A percentile compares a stretch with the other conserved stretches of the same genome.
phyloP scores from a whole-genome alignment of 345 rosid species.

The Eucalyptus lansdowneana region DNA sequence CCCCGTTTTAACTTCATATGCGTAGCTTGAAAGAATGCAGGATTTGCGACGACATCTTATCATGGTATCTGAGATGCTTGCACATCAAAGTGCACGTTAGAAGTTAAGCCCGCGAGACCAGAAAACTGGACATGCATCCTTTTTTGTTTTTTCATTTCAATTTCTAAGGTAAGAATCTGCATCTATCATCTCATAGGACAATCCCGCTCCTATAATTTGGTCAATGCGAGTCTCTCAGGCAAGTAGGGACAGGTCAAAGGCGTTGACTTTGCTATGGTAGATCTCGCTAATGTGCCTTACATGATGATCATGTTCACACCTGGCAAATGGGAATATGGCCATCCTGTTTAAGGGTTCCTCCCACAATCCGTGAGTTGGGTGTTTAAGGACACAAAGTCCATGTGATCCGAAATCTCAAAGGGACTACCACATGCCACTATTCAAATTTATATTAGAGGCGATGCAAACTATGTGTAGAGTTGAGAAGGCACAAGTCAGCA shows the following conservation, averaged over 20 bases:
- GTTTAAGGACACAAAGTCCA: background rate
- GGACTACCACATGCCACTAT: background rate
- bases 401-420: background rate
- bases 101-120: conserved; percentile 75
- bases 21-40: conserved; percentile 83
- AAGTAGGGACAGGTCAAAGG: background rate
- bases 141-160: conserved; percentile 13
- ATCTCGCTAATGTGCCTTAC: background rate
- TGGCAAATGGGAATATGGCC: background rate
- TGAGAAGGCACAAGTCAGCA: background rate
- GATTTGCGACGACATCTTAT: conserved; percentile 89
- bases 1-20: conserved; percentile 37
- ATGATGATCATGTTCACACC: background rate
- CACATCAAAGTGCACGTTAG: conserved; percentile 75
- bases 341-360: background rate
- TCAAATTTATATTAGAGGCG: background rate
- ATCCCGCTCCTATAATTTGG: background rate
- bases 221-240: background rate
- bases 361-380: background rate
- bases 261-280: background rate
- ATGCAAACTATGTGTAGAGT: background rate
- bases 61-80: conserved; percentile 84
- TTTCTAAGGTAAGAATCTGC: conserved; percentile 55
- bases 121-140: conserved; percentile 80
- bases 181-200: background rate